Base-by-base conservation (phyloP, 768 basidiomycete species). In the Infundibulicybe gibba region DNA sequence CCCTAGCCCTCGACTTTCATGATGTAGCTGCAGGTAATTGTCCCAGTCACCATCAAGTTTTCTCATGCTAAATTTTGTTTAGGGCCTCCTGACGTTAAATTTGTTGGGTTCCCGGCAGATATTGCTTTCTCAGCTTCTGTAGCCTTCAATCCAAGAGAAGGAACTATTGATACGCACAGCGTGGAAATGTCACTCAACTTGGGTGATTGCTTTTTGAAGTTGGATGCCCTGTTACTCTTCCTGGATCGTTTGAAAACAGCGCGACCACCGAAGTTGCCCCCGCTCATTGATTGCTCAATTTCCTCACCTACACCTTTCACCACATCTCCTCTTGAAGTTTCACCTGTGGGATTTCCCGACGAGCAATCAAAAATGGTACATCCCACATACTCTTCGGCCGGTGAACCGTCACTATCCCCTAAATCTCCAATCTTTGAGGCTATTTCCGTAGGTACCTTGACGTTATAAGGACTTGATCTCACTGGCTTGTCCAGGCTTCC, bases 81-180 rank as follows among this genome's bases (percentile, higher is more conserved):
- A 9, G 43, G 52, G 45, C 21, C 32, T 5, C 50, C 57, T 44
- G 55, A 47, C 40, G 58, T 67, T 19, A 61, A 61, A 34, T 78
- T 83, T 51, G 52, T 85, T 13, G 63, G 63, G 44, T 64, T 79
- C 14, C 75, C 78, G 6, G 71, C 74, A 5, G 54, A 63, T 1
- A 67, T 80, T 40, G 63, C 69, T 42, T 62, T 81, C 33, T 59
- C 58, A 32, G 67, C 74, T n/a, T 77, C 75, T 11, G 66, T 77
- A 39, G 68, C 71, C 41, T 80, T 87, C 56, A 78, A 76, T 60
- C 85, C 85, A 5, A 75, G 76, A 49, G 68, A 72, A 43, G 77
- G 80, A 16, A 62, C 65, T 19, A 55, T 85, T 30, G 75, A 84
- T 48, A 64, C 71, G 3, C 74, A 78, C 44, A 82, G 81, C 35